phyloP scores from a whole-genome alignment of 2,329 filamentous ascomycete species.

The Fusarium subtropicale region DNA sequence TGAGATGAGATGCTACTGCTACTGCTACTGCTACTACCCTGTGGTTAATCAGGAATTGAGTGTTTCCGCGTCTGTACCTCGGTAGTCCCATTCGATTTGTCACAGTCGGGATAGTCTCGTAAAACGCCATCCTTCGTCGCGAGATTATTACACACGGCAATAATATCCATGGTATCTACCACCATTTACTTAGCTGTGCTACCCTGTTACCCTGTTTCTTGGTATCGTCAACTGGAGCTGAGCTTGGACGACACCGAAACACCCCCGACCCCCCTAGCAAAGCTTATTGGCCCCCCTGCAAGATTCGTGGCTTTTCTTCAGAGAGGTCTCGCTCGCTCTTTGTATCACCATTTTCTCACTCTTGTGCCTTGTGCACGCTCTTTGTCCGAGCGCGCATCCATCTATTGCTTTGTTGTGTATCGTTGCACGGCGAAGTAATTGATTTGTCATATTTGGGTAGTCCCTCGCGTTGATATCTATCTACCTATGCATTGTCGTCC shows the following conservation, averaged over 20 bases:
- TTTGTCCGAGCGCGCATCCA: constrained; percentile 12
- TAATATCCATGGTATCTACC: not conserved
- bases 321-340: not conserved
- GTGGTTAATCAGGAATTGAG: not conserved
- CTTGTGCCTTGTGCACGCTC: not conserved
- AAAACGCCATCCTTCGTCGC: no score
- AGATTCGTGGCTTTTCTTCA: not conserved
- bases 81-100: not conserved
- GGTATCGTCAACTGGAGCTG: not conserved
- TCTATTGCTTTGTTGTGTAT: not conserved
- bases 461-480: not conserved
- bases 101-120: no score
- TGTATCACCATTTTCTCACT: not conserved
- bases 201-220: not conserved
- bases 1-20: not conserved
- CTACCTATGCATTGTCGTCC: not conserved
- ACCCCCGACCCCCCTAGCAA: not conserved
- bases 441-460: not conserved
- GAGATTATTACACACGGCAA: no score
- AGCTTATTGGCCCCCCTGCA: not conserved
- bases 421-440: not conserved
- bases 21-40: not conserved
- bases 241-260: not conserved
- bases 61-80: not conserved
- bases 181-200: not conserved